Conservation (phyloP, 352 stramenopile species). For the Phytopythium aichiense region DNA sequence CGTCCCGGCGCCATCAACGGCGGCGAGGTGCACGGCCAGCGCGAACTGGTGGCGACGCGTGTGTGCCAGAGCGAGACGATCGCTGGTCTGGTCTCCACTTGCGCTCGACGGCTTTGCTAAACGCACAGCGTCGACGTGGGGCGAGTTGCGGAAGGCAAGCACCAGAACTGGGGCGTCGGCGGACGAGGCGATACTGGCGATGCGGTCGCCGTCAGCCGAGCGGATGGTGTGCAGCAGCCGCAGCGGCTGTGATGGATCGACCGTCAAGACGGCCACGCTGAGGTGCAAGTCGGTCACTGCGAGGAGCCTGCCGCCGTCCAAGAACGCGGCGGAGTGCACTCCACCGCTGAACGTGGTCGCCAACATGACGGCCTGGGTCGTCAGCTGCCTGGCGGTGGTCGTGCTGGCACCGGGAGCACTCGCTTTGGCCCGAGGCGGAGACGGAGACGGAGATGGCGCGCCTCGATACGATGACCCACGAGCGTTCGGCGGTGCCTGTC, state of each 20-base stretch:
- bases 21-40: slow-evolving; percentile 29
- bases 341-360: not conserved
- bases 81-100: not conserved
- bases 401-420: not conserved
- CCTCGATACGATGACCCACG: not conserved
- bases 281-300: slow-evolving; percentile 29
- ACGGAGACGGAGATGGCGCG: not conserved
- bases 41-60: slow-evolving; percentile 24
- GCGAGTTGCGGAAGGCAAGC: slow-evolving; percentile 24
- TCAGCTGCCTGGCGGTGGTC: slow-evolving; percentile 6
- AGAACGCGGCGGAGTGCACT: slow-evolving; percentile 21
- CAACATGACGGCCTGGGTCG: not conserved
- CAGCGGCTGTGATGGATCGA: slow-evolving; percentile 11
- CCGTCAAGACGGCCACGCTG: slow-evolving; percentile 7
- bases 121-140: slow-evolving; percentile 20
- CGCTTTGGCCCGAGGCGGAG: not conserved
- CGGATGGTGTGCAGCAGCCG: slow-evolving; percentile 1
- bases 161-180: slow-evolving; percentile 2
- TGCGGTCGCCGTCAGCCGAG: slow-evolving; percentile 11
- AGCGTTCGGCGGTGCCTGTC: slow-evolving; percentile 4
- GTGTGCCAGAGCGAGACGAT: slow-evolving; percentile 1
- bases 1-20: slow-evolving; percentile 36
- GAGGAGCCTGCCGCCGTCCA: slow-evolving; percentile 17
- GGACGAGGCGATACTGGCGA: slow-evolving; percentile 20
- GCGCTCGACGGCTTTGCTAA: slow-evolving; percentile 2